Percentiles rank a stretch among this genome's conserved stretches.
phyloP scores from a whole-genome alignment of 192 early-diverging fungal genomes.

The Lunasporangiospora selenospora region DNA sequence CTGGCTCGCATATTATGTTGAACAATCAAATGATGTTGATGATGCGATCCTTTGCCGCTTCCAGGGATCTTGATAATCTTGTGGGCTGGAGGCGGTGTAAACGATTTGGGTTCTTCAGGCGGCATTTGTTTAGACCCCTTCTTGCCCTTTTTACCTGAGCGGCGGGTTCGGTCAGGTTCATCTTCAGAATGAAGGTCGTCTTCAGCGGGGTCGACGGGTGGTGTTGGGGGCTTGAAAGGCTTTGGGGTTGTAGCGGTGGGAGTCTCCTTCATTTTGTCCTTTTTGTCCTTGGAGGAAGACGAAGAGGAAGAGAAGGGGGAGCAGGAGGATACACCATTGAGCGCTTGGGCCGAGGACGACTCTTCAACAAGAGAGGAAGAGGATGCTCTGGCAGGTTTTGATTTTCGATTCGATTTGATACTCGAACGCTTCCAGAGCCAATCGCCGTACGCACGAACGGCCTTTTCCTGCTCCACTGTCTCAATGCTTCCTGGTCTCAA shows the following conservation, averaged over 20 bases:
- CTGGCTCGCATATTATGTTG: conserved; percentile 44
- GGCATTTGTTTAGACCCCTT: conserved; percentile 20
- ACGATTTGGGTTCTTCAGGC: conserved; percentile 15
- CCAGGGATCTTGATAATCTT: conserved; percentile 46
- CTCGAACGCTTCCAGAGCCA: conserved; percentile 39
- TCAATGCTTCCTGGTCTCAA: conserved; percentile 41
- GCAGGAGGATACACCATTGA: too few relatives aligned
- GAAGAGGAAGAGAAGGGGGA: too few relatives aligned
- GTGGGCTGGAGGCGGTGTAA: conserved; percentile 33
- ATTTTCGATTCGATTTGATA: too few relatives aligned
- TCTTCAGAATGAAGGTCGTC: conserved; percentile 19
- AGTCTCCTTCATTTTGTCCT: conserved; percentile 5
- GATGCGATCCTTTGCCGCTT: conserved; percentile 21
- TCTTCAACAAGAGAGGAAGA: too few relatives aligned
- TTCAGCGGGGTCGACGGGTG: neutral
- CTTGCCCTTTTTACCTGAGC: conserved; percentile 38
- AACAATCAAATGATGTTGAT: conserved; percentile 40
- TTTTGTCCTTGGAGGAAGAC: conserved; percentile 20
- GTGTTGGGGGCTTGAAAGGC: neutral
- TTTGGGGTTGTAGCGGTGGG: too few relatives aligned
- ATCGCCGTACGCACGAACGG: conserved; percentile 34
- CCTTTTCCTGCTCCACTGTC: conserved; percentile 38
- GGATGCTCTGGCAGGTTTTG: too few relatives aligned
- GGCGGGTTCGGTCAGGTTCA: conserved; percentile 16
- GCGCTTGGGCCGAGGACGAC: too few relatives aligned